phyloP scores from a whole-genome alignment of 208 protist species.

The Strigomonas galati region DNA sequence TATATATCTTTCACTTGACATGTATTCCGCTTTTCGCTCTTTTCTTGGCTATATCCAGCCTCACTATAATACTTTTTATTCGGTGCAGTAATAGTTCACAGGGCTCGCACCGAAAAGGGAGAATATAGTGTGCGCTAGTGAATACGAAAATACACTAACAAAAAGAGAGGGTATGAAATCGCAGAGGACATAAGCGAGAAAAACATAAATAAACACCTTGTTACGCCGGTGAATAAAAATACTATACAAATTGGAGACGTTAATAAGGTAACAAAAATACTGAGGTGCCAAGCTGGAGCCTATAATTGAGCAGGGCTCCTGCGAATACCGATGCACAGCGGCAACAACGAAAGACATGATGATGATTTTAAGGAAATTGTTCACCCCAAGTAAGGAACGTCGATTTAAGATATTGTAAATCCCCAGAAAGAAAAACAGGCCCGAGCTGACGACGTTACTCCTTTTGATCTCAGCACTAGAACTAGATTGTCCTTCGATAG shows the following conservation, averaged over 20 bases:
- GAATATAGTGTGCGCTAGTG: conserved; percentile 12
- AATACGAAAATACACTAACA: conserved; percentile 38
- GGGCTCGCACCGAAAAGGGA: background rate
- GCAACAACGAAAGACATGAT: conserved; percentile 26
- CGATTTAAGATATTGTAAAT: conserved; percentile 49
- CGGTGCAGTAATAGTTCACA: background rate
- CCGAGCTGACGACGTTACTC: no score
- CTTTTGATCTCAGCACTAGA: no score
- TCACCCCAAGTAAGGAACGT: conserved; percentile 32
- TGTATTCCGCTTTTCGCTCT: background rate
- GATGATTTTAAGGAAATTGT: conserved; percentile 28
- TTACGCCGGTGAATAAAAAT: conserved; percentile 23
- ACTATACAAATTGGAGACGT: conserved; percentile 32
- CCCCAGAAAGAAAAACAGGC: conserved; percentile 27
- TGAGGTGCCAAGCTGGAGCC: conserved; percentile 37
- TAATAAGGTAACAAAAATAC: conserved; percentile 37
- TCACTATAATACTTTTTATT: no score
- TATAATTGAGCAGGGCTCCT: conserved; percentile 28
- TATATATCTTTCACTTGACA: no score
- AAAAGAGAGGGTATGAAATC: conserved; percentile 63
- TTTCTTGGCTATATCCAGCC: no score
- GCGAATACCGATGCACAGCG: conserved; percentile 33
- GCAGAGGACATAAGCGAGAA: conserved; percentile 55
- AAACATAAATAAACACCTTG: conserved; percentile 31
- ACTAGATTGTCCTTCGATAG: no score